phyloP scores from a whole-genome alignment of 345 rosid genomes.

The Salix viminalis region DNA sequence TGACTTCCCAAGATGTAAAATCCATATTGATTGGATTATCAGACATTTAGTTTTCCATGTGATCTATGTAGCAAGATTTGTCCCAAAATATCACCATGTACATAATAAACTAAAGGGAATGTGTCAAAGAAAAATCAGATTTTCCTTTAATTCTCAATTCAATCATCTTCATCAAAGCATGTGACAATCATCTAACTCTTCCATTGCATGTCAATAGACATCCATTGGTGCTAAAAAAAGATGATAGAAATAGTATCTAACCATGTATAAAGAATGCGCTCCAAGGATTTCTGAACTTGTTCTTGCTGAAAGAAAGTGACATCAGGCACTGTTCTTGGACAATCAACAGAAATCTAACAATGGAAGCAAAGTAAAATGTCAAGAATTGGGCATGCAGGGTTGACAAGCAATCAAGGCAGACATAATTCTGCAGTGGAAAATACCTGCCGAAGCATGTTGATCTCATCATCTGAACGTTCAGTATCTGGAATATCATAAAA shows the following conservation, averaged over 20 bases:
- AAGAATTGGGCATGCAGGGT: neutral
- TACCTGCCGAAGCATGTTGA: constrained; percentile 97
- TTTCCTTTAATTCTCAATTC: neutral
- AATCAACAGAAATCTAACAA: constrained; percentile 89
- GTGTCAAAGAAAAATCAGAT: neutral
- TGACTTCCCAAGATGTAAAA: neutral
- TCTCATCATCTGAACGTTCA: constrained; percentile 98
- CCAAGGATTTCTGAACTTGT: constrained; percentile 95
- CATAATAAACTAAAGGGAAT: neutral
- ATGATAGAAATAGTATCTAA: constrained; percentile 29
- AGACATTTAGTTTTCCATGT: neutral
- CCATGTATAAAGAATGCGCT: constrained; percentile 98
- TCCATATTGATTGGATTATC: neutral
- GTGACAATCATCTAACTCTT: neutral
- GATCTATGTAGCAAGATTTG: neutral
- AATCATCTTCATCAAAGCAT: neutral
- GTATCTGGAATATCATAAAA: constrained; percentile 90
- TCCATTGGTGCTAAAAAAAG: neutral
- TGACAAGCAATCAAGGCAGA: neutral
- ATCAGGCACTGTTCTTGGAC: constrained; percentile 98
- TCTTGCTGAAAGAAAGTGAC: constrained; percentile 88
- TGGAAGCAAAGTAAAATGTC: constrained; percentile 7
- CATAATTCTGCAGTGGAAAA: constrained; percentile 1
- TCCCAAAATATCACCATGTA: neutral
- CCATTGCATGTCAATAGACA: neutral